phyloP scores from a whole-genome alignment of 768 basidiomycete species.

The Mycena leptocephala region DNA sequence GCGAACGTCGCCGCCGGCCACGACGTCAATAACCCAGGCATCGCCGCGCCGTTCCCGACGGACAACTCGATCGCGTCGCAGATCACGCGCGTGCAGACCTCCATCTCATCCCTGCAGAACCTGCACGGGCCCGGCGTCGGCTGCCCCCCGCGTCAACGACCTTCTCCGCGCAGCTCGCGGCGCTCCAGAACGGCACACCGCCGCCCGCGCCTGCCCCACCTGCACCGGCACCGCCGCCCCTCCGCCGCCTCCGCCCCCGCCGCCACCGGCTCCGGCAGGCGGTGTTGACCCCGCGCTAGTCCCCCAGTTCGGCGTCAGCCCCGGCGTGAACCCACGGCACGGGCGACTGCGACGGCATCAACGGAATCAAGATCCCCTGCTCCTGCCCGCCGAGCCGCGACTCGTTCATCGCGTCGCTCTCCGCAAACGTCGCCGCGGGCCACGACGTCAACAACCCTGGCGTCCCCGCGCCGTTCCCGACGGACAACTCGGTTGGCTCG shows the following conservation, averaged over 20 bases:
- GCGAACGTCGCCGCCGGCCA: constrained; percentile 75
- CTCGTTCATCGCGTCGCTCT: constrained; percentile 68
- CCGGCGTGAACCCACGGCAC: constrained; percentile 77
- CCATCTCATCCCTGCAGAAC: constrained; percentile 80
- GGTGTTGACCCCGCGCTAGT: constrained; percentile 64
- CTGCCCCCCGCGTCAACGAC: constrained; percentile 56
- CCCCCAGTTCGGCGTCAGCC: constrained; percentile 71
- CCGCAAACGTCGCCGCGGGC: constrained; percentile 74
- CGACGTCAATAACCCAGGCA: constrained; percentile 73
- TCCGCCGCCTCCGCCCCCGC: constrained; percentile 34
- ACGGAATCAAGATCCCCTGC: constrained; percentile 78
- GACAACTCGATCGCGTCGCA: constrained; percentile 51
- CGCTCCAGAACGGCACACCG: constrained; percentile 20
- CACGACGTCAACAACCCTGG: constrained; percentile 75
- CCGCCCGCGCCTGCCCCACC: constrained; percentile 34
- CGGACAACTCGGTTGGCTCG: constrained; percentile 53
- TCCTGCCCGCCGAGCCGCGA: constrained; percentile 73
- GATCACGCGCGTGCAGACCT: constrained; percentile 71
- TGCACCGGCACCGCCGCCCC: constrained; percentile 42
- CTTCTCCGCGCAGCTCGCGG: constrained; percentile 56
- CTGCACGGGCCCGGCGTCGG: constrained; percentile 78
- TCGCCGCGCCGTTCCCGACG: constrained; percentile 74
- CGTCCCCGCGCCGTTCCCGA: constrained; percentile 74
- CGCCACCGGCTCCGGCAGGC: constrained; percentile 48
- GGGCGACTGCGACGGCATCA: constrained; percentile 79